Evolutionary conservation across 495 filamentous ascomycete species (phyloP).

Genomic region (Darksidea phi): DNA sequence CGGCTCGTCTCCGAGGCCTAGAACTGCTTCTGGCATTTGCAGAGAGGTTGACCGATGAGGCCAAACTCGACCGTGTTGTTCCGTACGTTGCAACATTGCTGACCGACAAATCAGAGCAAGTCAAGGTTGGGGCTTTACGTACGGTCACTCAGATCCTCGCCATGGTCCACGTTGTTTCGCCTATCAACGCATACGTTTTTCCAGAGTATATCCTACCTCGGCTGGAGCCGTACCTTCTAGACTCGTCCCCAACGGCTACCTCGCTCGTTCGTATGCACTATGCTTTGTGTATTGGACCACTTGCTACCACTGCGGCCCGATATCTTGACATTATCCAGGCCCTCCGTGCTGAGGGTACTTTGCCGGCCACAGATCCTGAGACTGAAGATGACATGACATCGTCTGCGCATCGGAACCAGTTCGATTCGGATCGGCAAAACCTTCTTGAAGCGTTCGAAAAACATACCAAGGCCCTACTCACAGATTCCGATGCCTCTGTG

Average conservation of each 20-base stretch:
- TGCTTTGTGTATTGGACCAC: constrained; percentile 84
- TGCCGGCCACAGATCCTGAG: constrained; percentile 75
- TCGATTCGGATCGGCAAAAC: constrained; percentile 76
- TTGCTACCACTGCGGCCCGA: constrained; percentile 82
- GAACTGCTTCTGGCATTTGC: constrained; percentile 92
- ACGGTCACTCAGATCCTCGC: constrained; percentile 84
- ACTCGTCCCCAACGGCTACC: constrained; percentile 54
- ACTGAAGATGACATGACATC: constrained; percentile 63
- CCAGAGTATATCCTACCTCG: constrained; percentile 90
- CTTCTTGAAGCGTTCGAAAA: constrained; percentile 76
- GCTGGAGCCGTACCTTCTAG: constrained; percentile 67
- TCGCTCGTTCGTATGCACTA: constrained; percentile 81
- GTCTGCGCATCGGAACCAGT: constrained; percentile 71
- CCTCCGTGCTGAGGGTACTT: constrained; percentile 76
- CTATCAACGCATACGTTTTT: constrained; percentile 92
- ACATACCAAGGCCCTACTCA: constrained; percentile 85
- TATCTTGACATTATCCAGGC: constrained; percentile 92
- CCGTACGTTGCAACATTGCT: constrained; percentile 83
- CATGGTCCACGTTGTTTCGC: constrained; percentile 81
- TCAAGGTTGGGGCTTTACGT: constrained; percentile 80
- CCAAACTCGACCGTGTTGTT: constrained; percentile 90
- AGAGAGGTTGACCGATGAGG: constrained; percentile 89
- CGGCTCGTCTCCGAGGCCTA: constrained; percentile 84
- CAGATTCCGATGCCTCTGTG: constrained; percentile 83
- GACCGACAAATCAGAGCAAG: constrained; percentile 75